Evolutionary conservation across 208 protist genomes (phyloP), one percentile per base, ranked within the genome.

Genomic region (Naegleria gruberi): DNA sequence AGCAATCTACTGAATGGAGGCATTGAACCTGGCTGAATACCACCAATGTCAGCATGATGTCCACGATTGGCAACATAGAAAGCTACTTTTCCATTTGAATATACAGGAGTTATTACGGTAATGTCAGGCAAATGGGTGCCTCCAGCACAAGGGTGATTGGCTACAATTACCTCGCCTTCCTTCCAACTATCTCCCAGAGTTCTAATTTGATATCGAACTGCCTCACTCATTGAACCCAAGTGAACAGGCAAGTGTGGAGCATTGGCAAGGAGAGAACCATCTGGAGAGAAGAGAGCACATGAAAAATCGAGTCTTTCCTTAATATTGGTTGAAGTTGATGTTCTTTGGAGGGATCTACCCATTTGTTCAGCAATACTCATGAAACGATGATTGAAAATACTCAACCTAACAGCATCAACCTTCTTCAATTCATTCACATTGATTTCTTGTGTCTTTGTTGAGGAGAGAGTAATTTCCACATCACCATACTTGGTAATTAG

Each of bases 361-460:
- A 99, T 99, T 92, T 99, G 98, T 92, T 99, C 98, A 17, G 98
- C 98, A 89, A 99, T 98, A 65, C 93, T 95, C 98, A 99, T 99
- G 93, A 99, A 99, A 42, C 97, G 93, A 91, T 99, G 96, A 57
- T 93, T 93, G 90, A 98, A 98, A 43, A 99, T 95, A 43, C 95
- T 97, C 15, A 99, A 93, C 42, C 93, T 91, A 43, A 99, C 95
- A 37, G 95, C 93, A 87, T 98, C 95, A n/a, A 98, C 90, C 34
- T 93, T 92, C 2, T 93, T 95, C 8, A 45, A 82, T 45, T 94
- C 82, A 65, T 23, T 65, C 19, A 65, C 15, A 65, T 65, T 23
- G 6, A 26, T 44, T 19, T 55, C 87, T 10, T 12, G 10, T n/a
- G 7, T 43, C 8, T 91, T 93, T 86, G 94, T 92, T 65, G 92